Evolutionary conservation across 768 basidiomycete species (phyloP).

Genomic region (Arthromyces matolae): DNA sequence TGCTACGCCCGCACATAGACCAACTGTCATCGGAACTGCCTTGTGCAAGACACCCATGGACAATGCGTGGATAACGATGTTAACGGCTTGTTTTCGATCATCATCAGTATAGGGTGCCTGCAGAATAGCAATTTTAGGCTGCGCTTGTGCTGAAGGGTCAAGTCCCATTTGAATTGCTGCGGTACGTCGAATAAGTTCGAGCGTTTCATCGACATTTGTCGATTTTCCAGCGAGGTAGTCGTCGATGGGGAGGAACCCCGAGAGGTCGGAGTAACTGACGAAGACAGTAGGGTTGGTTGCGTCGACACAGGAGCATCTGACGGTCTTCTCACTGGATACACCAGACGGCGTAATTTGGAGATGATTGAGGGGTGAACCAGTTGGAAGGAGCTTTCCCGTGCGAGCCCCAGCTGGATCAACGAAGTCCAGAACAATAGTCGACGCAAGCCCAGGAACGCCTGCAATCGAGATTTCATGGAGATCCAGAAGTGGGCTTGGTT

Average conservation of each 20-base stretch:
- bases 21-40: slow-evolving; percentile 73
- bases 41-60: slow-evolving; percentile 73
- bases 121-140: slow-evolving; percentile 68
- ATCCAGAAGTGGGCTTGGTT: slow-evolving; percentile 39
- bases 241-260: slow-evolving; percentile 32
- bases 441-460: slow-evolving; percentile 64
- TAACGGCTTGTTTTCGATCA: slow-evolving; percentile 30
- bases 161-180: slow-evolving; percentile 62
- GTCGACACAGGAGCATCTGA: slow-evolving; percentile 57
- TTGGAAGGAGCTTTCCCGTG: slow-evolving; percentile 69
- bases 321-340: slow-evolving; percentile 12
- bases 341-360: slow-evolving; percentile 30
- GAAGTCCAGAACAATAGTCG: slow-evolving; percentile 64
- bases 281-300: slow-evolving; percentile 77
- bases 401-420: slow-evolving; percentile 62
- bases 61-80: slow-evolving; percentile 55
- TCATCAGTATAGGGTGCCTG: slow-evolving; percentile 26
- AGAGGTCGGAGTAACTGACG: slow-evolving; percentile 43
- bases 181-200: slow-evolving; percentile 53
- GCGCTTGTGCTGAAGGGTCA: slow-evolving; percentile 58
- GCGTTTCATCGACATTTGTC: slow-evolving; percentile 22
- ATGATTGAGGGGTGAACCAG: slow-evolving; percentile 44
- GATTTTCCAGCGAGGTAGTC: slow-evolving; percentile 32
- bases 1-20: slow-evolving; percentile 65
- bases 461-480: slow-evolving; percentile 54